phyloP scores from a whole-genome alignment of 2,329 filamentous ascomycete genomes.

The Fusarium scirpi region DNA sequence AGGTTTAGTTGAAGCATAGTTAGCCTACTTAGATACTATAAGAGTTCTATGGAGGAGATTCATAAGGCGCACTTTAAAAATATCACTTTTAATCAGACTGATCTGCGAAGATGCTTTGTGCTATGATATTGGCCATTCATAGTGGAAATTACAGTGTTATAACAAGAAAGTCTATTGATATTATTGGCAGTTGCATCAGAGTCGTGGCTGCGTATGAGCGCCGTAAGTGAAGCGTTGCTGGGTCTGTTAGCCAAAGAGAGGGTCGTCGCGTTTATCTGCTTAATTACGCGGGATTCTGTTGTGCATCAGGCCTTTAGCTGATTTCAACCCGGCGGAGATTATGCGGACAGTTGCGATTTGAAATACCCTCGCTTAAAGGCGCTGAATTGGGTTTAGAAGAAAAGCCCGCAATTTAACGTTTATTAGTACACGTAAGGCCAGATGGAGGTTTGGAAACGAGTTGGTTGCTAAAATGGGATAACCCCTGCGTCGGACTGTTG shows the following conservation, averaged over 20 bases:
- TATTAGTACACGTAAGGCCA: neutral
- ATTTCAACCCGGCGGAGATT: neutral
- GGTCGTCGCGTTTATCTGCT: neutral
- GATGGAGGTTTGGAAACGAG: neutral
- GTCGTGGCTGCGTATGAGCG: neutral
- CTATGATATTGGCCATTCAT: neutral
- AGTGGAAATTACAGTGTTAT: neutral
- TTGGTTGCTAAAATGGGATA: neutral
- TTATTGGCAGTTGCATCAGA: neutral
- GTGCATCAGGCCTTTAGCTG: neutral
- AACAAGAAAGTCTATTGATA: neutral
- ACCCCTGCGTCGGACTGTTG: neutral
- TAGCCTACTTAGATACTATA: no score
- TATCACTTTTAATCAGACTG: neutral
- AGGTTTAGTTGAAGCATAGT: neutral
- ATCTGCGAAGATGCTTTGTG: neutral
- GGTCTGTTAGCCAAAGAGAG: no score
- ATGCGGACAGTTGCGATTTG: neutral
- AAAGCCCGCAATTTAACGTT: neutral
- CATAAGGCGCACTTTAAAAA: neutral
- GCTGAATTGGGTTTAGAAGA: neutral
- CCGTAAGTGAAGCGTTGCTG: no score
- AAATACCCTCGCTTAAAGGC: neutral
- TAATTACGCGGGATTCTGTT: neutral
- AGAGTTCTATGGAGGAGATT: neutral